phyloP scores from a whole-genome alignment of 768 basidiomycete species.

The Exidia glandulosa region DNA sequence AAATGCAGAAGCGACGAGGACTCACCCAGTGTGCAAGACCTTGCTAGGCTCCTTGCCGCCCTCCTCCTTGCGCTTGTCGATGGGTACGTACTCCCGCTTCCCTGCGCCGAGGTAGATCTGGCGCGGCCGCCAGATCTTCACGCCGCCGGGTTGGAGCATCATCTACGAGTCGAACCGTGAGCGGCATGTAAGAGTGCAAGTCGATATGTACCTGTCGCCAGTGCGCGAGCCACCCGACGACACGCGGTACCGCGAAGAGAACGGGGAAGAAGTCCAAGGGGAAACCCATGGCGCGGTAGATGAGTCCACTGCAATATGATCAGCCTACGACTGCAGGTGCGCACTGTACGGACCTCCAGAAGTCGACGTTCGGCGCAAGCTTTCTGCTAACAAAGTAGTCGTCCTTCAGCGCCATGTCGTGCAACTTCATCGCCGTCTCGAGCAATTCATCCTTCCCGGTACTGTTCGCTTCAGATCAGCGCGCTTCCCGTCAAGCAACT shows the following conservation, averaged over 20 bases:
- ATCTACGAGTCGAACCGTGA: constrained; percentile 36
- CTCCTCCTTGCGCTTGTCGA: constrained; percentile 47
- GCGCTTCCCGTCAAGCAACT: not conserved
- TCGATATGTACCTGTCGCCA: constrained; percentile 63
- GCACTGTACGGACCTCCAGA: constrained; percentile 45
- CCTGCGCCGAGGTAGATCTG: constrained; percentile 76
- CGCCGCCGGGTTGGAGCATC: constrained; percentile 82
- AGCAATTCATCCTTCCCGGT: constrained; percentile 79
- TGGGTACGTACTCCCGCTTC: constrained; percentile 63
- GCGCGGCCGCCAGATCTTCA: constrained; percentile 88
- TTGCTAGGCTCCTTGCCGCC: constrained; percentile 26
- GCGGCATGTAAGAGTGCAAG: not conserved
- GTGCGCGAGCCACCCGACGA: constrained; percentile 88
- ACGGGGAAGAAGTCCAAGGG: constrained; percentile 93
- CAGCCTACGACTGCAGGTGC: not conserved
- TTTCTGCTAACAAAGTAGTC: constrained; percentile 77
- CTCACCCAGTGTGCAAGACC: constrained; percentile 12
- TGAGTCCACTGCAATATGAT: constrained; percentile 49
- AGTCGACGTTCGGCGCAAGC: constrained; percentile 86
- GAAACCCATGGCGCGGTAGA: constrained; percentile 92
- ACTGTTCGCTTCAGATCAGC: constrained; percentile 24
- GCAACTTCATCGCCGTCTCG: constrained; percentile 80
- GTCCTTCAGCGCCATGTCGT: constrained; percentile 82
- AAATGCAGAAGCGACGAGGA: not conserved
- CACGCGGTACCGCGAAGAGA: constrained; percentile 82